phyloP scores from a whole-genome alignment of 2,329 filamentous ascomycete species.

The Apiospora marii region DNA sequence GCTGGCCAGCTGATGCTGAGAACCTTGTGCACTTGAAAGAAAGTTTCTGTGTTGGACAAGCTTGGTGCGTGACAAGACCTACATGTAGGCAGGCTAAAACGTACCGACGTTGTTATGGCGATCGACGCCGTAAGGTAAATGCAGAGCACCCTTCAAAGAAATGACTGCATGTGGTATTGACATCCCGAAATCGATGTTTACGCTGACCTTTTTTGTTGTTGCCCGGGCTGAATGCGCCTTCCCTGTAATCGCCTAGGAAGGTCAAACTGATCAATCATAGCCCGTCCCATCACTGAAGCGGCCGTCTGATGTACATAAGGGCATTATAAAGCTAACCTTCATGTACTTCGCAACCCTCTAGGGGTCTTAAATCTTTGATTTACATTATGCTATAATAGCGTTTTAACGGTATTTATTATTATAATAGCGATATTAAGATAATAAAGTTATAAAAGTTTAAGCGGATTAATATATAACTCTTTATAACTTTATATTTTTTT shows the following conservation, averaged over 20 bases:
- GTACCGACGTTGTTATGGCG: not conserved
- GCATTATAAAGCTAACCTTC: not conserved
- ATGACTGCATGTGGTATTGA: constrained; percentile 4
- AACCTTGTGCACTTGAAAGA: not conserved
- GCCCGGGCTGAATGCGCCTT: constrained; percentile 10
- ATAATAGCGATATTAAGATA: too few relatives aligned
- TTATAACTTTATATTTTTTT: too few relatives aligned
- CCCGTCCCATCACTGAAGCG: not conserved
- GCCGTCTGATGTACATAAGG: not conserved
- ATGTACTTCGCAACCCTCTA: not conserved
- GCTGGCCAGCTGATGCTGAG: not conserved
- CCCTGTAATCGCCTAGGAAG: constrained; percentile 5
- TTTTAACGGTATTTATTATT: too few relatives aligned
- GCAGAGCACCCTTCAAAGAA: not conserved
- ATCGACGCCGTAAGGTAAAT: not conserved
- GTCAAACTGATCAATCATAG: not conserved
- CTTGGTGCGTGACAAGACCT: not conserved
- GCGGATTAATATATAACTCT: too few relatives aligned
- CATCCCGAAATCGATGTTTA: not conserved
- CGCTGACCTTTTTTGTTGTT: not conserved
- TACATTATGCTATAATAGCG: too few relatives aligned
- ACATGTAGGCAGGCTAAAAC: not conserved
- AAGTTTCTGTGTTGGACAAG: not conserved
- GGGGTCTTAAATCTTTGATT: too few relatives aligned
- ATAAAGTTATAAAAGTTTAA: too few relatives aligned